phyloP scores from a whole-genome alignment of 805 yeast species.

The Yamadazyma olivae region DNA sequence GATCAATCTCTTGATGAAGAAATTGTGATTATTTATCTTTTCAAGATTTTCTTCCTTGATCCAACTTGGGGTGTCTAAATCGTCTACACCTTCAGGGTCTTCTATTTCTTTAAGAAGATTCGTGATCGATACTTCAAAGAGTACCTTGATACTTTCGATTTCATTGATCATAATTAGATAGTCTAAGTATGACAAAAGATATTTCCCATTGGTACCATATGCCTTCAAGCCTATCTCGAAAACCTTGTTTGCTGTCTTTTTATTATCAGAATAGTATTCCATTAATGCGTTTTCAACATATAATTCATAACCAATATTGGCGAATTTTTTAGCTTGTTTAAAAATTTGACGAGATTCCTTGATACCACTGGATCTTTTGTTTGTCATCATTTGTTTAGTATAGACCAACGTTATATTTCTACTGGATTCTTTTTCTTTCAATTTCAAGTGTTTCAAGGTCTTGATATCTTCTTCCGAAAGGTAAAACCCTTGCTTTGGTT shows the following conservation, averaged over 20 bases:
- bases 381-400: slow-evolving; percentile 65
- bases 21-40: slow-evolving; percentile 21
- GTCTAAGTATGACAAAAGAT: slow-evolving; percentile 65
- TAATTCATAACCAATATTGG: slow-evolving; percentile 67
- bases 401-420: slow-evolving; percentile 61
- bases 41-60: slow-evolving; percentile 44
- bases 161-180: slow-evolving; percentile 68
- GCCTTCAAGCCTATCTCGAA: slow-evolving; percentile 75
- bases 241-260: slow-evolving; percentile 68
- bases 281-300: slow-evolving; percentile 79
- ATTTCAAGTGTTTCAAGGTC: slow-evolving; percentile 17
- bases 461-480: slow-evolving; percentile 20
- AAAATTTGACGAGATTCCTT: slow-evolving; percentile 73
- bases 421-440: slow-evolving; percentile 20
- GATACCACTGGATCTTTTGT: slow-evolving; percentile 65
- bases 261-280: slow-evolving; percentile 68
- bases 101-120: slow-evolving; percentile 41
- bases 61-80: slow-evolving; percentile 28
- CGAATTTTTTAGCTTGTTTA: slow-evolving; percentile 55
- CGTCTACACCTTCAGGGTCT: slow-evolving; percentile 24
- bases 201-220: slow-evolving; percentile 53
- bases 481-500: slow-evolving; percentile 7
- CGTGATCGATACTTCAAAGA: slow-evolving; percentile 74
- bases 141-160: slow-evolving; percentile 71
- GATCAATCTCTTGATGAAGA: slow-evolving; percentile 27